Percentiles rank a stretch among this genome's conserved stretches.
These are phyloP conservation scores for Rhodotorula sp. DNA, from an alignment of 1,284 basidiomycete genomes.

Conservation along the genomic window DNA sequence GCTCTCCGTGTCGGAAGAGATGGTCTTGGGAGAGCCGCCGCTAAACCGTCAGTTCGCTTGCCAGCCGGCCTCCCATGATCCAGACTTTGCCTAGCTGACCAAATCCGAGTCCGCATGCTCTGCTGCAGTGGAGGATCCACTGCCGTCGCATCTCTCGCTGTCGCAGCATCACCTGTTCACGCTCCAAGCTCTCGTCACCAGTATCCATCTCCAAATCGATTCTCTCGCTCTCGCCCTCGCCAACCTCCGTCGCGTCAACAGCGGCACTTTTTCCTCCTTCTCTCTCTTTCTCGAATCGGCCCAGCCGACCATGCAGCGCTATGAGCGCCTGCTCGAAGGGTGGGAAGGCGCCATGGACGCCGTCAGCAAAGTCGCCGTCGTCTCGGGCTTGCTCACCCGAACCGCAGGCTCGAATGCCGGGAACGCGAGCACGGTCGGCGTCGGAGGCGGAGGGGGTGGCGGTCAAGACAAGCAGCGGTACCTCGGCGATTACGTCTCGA, in stretches of 20 bases:
- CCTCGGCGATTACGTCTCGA: conserved; percentile 42
- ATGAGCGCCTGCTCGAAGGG: conserved; percentile 17
- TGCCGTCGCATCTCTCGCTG: conserved; percentile 39
- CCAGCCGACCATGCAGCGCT: conserved; percentile 15
- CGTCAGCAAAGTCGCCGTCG: conserved; percentile 32
- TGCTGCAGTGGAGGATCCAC: conserved; percentile 35
- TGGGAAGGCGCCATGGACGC: conserved; percentile 38
- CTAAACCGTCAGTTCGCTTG: conserved; percentile 24
- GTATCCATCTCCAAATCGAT: conserved; percentile 34
- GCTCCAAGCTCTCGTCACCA: conserved; percentile 36
- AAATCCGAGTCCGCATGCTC: background rate
- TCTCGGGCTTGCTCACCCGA: conserved; percentile 20
- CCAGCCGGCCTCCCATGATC: too few relatives aligned
- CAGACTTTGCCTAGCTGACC: background rate
- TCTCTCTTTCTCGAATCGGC: conserved; percentile 23
- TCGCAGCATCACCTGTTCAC: conserved; percentile 41
- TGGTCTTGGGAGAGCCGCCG: conserved; percentile 34
- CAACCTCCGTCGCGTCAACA: conserved; percentile 38
- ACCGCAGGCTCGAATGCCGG: background rate
- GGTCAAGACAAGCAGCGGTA: conserved; percentile 31
- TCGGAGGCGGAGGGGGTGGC: background rate
- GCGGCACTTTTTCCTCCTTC: conserved; percentile 23
- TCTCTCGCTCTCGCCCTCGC: conserved; percentile 36
- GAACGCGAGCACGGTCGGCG: conserved; percentile 2
- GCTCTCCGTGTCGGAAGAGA: conserved; percentile 28